Conservation (phyloP, 2,329 filamentous ascomycete genomes). For the Sporothrix humicola region DNA sequence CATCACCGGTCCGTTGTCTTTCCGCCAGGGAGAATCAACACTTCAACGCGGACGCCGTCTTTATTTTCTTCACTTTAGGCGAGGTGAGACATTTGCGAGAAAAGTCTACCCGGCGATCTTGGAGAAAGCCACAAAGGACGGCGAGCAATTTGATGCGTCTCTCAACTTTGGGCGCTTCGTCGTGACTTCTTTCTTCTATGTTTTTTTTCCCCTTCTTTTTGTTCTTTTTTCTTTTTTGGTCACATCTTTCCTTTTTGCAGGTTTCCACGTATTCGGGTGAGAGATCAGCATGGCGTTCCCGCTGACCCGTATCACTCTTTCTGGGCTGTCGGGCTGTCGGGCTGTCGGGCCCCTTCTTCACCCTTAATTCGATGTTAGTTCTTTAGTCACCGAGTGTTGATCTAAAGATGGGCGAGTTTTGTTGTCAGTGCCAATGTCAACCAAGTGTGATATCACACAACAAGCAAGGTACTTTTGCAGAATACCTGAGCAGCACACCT, state of each 20-base stretch:
- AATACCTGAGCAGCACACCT: background rate
- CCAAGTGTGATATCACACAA: too few species aligned
- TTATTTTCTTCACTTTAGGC: background rate
- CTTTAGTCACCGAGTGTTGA: background rate
- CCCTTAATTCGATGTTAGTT: background rate
- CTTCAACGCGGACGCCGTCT: conserved; percentile 8
- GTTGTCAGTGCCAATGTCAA: too few species aligned
- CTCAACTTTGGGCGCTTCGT: background rate
- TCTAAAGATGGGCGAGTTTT: background rate
- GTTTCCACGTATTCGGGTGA: background rate
- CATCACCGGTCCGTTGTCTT: background rate
- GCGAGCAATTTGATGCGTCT: background rate
- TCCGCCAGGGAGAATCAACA: background rate
- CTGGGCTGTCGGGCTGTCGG: background rate
- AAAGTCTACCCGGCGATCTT: background rate
- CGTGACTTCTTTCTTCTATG: background rate
- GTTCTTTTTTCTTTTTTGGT: background rate
- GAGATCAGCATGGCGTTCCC: conserved; percentile 14
- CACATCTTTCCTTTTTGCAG: background rate
- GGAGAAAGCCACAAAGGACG: background rate
- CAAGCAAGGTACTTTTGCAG: background rate
- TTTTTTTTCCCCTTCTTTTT: background rate
- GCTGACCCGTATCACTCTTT: background rate
- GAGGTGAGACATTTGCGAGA: background rate
- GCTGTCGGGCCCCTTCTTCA: conserved; percentile 1